These are phyloP conservation scores for Daphne laureola DNA, from an alignment of 441 rosid genomes.

Conservation along the genomic window DNA sequence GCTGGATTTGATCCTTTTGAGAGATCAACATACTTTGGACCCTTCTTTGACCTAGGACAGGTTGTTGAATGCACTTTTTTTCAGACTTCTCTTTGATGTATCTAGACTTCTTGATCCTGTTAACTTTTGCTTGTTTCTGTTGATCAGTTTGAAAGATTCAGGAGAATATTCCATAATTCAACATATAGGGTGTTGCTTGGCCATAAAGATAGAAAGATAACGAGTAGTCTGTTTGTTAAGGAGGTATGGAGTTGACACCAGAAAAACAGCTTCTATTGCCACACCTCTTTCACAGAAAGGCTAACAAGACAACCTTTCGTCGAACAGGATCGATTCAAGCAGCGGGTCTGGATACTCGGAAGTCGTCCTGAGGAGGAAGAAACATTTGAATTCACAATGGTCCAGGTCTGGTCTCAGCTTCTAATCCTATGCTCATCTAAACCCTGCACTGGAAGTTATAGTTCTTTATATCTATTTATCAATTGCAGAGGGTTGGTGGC, in stretches of 20 bases:
- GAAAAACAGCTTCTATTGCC: background rate
- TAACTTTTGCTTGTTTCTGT: conserved; percentile 4
- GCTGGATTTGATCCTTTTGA: conserved; percentile 97
- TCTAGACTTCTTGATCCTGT: background rate
- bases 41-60: conserved; percentile 91
- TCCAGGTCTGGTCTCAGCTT: conserved; percentile 45
- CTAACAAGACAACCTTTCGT: background rate
- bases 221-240: conserved; percentile 69
- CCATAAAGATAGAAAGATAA: conserved; percentile 69
- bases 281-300: background rate
- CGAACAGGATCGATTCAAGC: conserved; percentile 63
- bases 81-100: conserved; percentile 3
- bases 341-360: conserved; percentile 81
- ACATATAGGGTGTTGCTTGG: conserved; percentile 79
- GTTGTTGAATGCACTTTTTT: conserved; percentile 22
- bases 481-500: conserved; percentile 75
- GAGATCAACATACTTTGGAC: conserved; percentile 87
- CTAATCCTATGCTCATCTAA: background rate
- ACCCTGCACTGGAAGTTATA: background rate
- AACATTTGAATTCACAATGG: conserved; percentile 80
- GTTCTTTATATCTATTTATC: no score
- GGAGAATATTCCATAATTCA: conserved; percentile 90
- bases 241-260: conserved; percentile 44
- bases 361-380: conserved; percentile 83
- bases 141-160: conserved; percentile 75